Evolutionary conservation across 192 early-diverging fungal species (phyloP).

Genomic region (Coemansia sp.): DNA sequence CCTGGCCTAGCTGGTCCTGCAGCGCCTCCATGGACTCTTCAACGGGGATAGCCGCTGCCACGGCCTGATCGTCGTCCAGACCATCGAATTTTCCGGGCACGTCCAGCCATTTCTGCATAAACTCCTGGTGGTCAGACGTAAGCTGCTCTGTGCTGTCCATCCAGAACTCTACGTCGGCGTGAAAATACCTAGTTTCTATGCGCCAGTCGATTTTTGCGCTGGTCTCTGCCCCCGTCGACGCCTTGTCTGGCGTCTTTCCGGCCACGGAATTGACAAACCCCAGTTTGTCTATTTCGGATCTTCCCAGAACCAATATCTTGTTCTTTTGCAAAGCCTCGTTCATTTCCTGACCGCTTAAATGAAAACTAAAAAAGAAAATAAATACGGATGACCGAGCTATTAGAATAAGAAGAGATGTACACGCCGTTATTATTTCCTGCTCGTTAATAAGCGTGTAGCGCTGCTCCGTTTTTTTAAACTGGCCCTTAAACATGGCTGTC

Average conservation of each 20-base stretch:
- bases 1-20: constrained; percentile 33
- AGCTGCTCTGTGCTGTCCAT: constrained; percentile 41
- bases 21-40: constrained; percentile 21
- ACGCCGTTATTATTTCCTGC: too few relatives aligned
- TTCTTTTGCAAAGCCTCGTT: constrained; percentile 23
- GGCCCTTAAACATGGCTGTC: background rate
- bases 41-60: constrained; percentile 13
- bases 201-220: constrained; percentile 26
- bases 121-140: background rate
- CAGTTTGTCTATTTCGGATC: constrained; percentile 18
- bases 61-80: background rate
- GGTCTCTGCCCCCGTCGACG: background rate
- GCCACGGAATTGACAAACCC: constrained; percentile 19
- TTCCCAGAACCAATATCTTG: constrained; percentile 45
- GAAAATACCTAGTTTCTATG: constrained; percentile 42
- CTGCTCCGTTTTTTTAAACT: too few relatives aligned
- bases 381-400: too few relatives aligned
- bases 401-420: too few relatives aligned
- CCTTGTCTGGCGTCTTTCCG: background rate
- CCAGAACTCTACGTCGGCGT: constrained; percentile 40
- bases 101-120: constrained; percentile 36
- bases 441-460: too few relatives aligned
- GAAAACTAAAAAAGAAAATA: background rate
- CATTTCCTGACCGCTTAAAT: constrained; percentile 5
- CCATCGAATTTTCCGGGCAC: constrained; percentile 12